phyloP scores from a whole-genome alignment of 306 rosid genomes.

The Vigna unguiculata region DNA sequence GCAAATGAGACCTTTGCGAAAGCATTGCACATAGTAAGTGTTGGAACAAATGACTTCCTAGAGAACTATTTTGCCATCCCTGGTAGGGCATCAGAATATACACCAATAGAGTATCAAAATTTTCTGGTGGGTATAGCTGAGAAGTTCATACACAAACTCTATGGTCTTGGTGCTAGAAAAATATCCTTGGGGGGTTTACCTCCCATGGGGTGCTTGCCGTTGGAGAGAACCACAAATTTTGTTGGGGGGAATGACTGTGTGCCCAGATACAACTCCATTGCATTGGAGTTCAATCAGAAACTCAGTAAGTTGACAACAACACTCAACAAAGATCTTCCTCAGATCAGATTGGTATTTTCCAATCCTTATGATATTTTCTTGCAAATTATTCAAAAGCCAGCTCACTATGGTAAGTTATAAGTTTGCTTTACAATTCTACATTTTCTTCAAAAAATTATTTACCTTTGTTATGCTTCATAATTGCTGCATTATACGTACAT shows the following conservation, averaged over 20 bases:
- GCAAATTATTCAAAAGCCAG: conserved; percentile 46
- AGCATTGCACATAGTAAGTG: conserved; percentile 64
- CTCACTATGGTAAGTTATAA: conserved; percentile 43
- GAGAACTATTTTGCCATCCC: conserved; percentile 71
- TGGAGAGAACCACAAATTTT: conserved; percentile 69
- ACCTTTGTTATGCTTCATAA: too few relatives aligned
- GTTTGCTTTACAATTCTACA: too few relatives aligned
- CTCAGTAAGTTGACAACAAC: conserved; percentile 44
- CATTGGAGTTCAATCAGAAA: conserved; percentile 55
- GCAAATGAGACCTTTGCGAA: conserved; percentile 54
- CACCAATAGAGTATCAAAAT: conserved; percentile 54
- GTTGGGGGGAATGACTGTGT: conserved; percentile 49
- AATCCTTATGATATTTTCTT: conserved; percentile 47
- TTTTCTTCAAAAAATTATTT: too few relatives aligned
- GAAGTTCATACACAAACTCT: conserved; percentile 57
- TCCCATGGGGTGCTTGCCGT: conserved; percentile 89
- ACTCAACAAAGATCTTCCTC: conserved; percentile 51
- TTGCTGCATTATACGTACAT: too few relatives aligned
- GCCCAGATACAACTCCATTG: conserved; percentile 49
- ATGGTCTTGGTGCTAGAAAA: conserved; percentile 66
- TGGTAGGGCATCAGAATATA: conserved; percentile 52
- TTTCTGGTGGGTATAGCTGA: conserved; percentile 58
- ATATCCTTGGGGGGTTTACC: conserved; percentile 70
- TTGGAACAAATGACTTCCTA: conserved; percentile 81
- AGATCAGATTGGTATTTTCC: conserved; percentile 45